Evolutionary conservation across 306 rosid genomes (phyloP).

Genomic region (Pyrus pyrifolia): DNA sequence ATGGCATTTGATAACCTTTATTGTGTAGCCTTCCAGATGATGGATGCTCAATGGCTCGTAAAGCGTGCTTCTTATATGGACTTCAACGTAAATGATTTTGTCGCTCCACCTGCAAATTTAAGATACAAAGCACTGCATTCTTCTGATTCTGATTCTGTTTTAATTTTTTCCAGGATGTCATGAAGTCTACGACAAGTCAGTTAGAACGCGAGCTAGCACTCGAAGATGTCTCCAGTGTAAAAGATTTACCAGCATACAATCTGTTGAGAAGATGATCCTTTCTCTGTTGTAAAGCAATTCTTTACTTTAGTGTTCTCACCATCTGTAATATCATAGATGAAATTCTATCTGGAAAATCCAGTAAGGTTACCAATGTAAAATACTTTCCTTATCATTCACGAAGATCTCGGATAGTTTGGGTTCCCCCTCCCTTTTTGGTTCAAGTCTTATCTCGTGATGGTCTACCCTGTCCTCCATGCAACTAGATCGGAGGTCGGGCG

Average conservation of each 20-base stretch:
- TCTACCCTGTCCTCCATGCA: background rate
- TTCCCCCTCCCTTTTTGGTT: too few relatives aligned
- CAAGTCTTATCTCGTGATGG: background rate
- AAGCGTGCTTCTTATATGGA: slow-evolving; percentile 91
- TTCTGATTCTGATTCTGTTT: background rate
- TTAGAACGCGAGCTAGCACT: slow-evolving; percentile 93
- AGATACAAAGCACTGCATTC: background rate
- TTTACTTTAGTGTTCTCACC: background rate
- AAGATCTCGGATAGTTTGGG: background rate
- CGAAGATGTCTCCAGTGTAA: slow-evolving; percentile 62
- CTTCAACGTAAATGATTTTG: slow-evolving; percentile 55
- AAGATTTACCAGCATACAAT: slow-evolving; percentile 83
- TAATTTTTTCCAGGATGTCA: slow-evolving; percentile 50
- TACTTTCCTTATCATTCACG: too few relatives aligned
- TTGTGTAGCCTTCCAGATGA: slow-evolving; percentile 79
- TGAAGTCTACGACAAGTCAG: slow-evolving; percentile 76
- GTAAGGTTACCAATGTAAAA: too few relatives aligned
- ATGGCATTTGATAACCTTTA: slow-evolving; percentile 80
- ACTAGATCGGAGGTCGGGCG: background rate
- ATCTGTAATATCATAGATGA: background rate
- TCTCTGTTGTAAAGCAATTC: background rate
- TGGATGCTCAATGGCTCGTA: slow-evolving; percentile 98
- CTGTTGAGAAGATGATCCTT: slow-evolving; percentile 43
- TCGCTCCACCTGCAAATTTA: background rate
- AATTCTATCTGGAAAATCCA: background rate